Evolutionary conservation across 352 stramenopile species (phyloP).

Genomic region (Phytophthora aleatoria): DNA sequence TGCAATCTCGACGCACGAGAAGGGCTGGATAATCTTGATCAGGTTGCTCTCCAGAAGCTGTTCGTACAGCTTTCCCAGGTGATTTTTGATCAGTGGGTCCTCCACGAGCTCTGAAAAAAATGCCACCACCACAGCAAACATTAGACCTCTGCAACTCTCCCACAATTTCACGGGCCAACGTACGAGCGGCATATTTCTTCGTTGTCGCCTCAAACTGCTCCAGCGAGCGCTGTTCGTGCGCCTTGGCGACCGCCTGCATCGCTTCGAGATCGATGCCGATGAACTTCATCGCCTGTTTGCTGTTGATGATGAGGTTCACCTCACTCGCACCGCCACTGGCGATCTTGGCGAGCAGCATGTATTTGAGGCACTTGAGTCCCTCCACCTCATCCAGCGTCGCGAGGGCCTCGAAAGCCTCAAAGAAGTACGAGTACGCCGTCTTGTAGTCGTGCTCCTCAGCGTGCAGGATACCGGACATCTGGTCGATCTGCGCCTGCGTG

Average conservation of each 20-base stretch:
- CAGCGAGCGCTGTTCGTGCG: conserved; percentile 95
- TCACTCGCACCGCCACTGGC: conserved; percentile 92
- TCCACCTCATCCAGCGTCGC: conserved; percentile 90
- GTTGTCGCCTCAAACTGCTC: conserved; percentile 84
- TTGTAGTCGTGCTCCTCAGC: conserved; percentile 99
- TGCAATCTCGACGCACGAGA: conserved; percentile 96
- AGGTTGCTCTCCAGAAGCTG: conserved; percentile 99
- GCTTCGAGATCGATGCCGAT: conserved; percentile 95
- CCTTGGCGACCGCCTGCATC: conserved; percentile 95
- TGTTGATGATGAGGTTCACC: conserved; percentile 95
- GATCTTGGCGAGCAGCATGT: conserved; percentile 98
- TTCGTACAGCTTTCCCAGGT: conserved; percentile 97
- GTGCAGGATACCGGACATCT: conserved; percentile 97
- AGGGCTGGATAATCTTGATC: conserved; percentile 99
- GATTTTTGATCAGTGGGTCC: conserved; percentile 91
- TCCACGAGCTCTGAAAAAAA: conserved; percentile 72
- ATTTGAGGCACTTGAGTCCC: conserved; percentile 93
- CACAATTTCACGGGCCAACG: conserved; percentile 13
- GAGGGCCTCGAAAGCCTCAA: conserved; percentile 97
- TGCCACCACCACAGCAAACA: conserved; percentile 7
- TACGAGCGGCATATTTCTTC: conserved; percentile 89
- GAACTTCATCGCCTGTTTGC: conserved; percentile 98
- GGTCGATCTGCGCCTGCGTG: conserved; percentile 95
- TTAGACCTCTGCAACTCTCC: conserved; percentile 1
- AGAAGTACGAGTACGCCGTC: conserved; percentile 99